A percentile compares a stretch with the other conserved stretches of the same genome.
Evolutionary conservation across 345 rosid species (phyloP).

Genomic region (Litchi chinensis): DNA sequence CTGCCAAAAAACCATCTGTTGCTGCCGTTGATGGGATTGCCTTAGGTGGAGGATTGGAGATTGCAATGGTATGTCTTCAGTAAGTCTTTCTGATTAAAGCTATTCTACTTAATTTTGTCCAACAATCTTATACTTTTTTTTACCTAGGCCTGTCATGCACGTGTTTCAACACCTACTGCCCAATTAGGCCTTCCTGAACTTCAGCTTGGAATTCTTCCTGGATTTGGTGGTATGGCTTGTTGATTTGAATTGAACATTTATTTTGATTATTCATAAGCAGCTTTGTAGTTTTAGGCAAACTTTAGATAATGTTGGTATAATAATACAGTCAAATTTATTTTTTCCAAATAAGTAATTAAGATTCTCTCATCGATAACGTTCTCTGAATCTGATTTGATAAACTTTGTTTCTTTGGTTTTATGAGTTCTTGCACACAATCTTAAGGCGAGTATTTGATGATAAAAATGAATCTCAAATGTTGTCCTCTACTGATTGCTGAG

Average conservation of each 20-base stretch:
- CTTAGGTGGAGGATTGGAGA: conserved; percentile 97
- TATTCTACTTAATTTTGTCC: background rate
- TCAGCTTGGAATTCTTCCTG: conserved; percentile 91
- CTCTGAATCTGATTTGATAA: background rate
- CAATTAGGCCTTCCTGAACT: conserved; percentile 93
- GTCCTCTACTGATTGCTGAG: no score
- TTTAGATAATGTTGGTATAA: no score
- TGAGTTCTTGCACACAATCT: no score
- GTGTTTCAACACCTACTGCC: conserved; percentile 77
- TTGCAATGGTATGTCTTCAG: conserved; percentile 72
- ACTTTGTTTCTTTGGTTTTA: background rate
- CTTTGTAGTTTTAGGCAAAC: background rate
- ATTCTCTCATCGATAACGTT: background rate
- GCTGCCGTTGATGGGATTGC: conserved; percentile 99
- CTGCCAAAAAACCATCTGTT: conserved; percentile 86
- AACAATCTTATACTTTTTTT: conserved; percentile 19
- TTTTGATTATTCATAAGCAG: background rate
- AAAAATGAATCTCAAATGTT: no score
- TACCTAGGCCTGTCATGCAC: conserved; percentile 83
- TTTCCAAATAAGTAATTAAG: no score
- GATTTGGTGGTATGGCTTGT: conserved; percentile 80
- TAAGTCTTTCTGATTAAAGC: background rate
- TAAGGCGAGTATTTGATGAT: no score
- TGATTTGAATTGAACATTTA: background rate
- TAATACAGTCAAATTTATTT: no score